These are phyloP conservation scores for Inosperma sp. DNA, from an alignment of 768 basidiomycete species.

Conservation along the genomic window DNA sequence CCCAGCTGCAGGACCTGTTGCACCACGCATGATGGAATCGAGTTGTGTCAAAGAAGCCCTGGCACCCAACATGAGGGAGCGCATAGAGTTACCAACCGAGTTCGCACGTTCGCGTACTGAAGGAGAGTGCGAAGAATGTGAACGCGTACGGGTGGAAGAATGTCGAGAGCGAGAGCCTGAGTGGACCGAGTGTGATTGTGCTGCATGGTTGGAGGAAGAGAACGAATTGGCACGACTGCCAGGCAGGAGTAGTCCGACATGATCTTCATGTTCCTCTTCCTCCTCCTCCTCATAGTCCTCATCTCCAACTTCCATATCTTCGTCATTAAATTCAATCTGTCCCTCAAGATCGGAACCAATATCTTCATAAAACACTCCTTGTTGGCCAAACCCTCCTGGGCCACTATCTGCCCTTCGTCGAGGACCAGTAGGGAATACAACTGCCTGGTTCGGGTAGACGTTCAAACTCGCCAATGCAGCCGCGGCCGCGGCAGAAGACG, in stretches of 20 bases:
- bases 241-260: conserved; percentile 31
- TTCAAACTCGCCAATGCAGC: conserved; percentile 19
- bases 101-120: conserved; percentile 37
- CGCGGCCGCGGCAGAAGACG: conserved; percentile 12
- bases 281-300: conserved; percentile 19
- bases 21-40: conserved; percentile 40
- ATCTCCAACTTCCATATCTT: conserved; percentile 18
- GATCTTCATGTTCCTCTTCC: conserved; percentile 26
- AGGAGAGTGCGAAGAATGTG: conserved; percentile 31
- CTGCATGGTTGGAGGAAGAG: conserved; percentile 33
- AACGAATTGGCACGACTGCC: conserved; percentile 24
- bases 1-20: conserved; percentile 20
- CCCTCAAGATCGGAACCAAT: conserved; percentile 10
- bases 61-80: conserved; percentile 63
- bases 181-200: conserved; percentile 21
- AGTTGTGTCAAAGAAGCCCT: conserved; percentile 59
- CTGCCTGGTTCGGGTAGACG: conserved; percentile 17
- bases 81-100: conserved; percentile 44
- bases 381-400: conserved; percentile 19
- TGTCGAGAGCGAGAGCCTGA: conserved; percentile 19
- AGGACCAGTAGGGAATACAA: conserved; percentile 28
- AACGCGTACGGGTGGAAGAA: conserved; percentile 39
- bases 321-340: conserved; percentile 15
- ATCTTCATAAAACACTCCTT: conserved; percentile 19
- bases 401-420: conserved; percentile 26